Conservation (phyloP, 192 early-diverging fungal genomes). For the Chytriomyces sp. region DNA sequence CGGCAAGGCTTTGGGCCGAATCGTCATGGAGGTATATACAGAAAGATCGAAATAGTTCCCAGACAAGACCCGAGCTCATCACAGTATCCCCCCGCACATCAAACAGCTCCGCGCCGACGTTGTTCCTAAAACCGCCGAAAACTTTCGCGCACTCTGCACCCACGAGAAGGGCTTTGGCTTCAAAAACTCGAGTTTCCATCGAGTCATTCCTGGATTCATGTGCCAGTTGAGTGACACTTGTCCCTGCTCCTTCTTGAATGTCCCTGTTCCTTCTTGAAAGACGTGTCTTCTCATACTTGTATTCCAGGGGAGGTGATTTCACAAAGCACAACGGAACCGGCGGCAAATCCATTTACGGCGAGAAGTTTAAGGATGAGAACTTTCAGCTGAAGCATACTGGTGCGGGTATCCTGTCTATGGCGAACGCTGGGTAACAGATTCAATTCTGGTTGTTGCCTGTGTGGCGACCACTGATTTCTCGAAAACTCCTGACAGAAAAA, state of each 20-base stretch:
- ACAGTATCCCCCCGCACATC: conserved; percentile 38
- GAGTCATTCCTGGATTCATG: conserved; percentile 76
- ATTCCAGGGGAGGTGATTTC: conserved; percentile 74
- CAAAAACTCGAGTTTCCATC: conserved; percentile 78
- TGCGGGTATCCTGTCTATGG: conserved; percentile 60
- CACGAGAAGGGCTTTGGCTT: conserved; percentile 91
- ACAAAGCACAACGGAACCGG: conserved; percentile 86
- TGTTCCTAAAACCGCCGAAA: conserved; percentile 73
- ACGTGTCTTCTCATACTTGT: conserved; percentile 66
- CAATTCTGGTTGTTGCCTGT: conserved; percentile 18
- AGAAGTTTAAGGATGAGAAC: conserved; percentile 89
- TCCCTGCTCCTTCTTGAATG: not conserved
- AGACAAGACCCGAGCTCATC: conserved; percentile 18
- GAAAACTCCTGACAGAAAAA: conserved; percentile 30
- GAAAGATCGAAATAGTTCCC: conserved; percentile 46
- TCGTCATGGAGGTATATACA: conserved; percentile 58
- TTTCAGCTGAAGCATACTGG: conserved; percentile 73
- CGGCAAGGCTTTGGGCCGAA: conserved; percentile 53
- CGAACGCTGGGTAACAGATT: conserved; percentile 64
- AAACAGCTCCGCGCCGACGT: conserved; percentile 51
- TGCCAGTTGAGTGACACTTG: conserved; percentile 50
- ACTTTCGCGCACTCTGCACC: conserved; percentile 98
- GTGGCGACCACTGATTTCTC: not conserved
- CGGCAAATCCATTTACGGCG: conserved; percentile 78
- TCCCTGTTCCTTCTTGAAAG: not conserved